These are phyloP conservation scores for Hyaloraphidium curvatum DNA, from an alignment of 192 early-diverging fungal genomes.

Conservation along the genomic window DNA sequence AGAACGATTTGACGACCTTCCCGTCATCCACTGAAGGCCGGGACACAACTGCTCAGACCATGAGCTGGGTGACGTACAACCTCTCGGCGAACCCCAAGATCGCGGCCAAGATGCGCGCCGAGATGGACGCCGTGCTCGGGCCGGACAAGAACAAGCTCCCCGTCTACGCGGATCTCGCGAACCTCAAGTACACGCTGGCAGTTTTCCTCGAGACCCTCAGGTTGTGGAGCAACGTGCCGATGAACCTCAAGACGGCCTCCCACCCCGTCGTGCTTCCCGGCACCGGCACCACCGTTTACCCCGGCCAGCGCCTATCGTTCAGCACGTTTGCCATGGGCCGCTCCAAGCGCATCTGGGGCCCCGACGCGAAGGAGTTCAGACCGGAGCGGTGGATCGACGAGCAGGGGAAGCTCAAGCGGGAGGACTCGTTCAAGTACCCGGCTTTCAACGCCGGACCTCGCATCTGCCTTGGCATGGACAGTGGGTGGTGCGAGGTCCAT, in stretches of 20 bases:
- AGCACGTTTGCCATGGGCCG: background rate
- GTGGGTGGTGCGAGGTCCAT: too few relatives aligned
- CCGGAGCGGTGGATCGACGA: background rate
- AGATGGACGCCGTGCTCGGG: slow-evolving; percentile 4
- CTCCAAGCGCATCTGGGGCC: background rate
- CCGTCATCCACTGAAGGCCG: too few relatives aligned
- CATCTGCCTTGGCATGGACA: background rate
- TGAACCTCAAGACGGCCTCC: too few relatives aligned
- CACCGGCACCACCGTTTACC: background rate
- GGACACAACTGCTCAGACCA: slow-evolving; percentile 40
- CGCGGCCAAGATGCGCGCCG: slow-evolving; percentile 17
- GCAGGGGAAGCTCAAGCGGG: background rate
- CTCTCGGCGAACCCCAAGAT: slow-evolving; percentile 17
- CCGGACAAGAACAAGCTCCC: too few relatives aligned
- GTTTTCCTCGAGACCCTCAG: background rate
- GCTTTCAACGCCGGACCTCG: background rate
- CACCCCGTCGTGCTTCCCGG: background rate
- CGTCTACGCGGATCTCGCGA: background rate
- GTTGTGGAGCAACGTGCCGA: too few relatives aligned
- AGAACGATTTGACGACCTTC: too few relatives aligned
- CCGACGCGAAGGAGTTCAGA: background rate
- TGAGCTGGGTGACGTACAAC: too few relatives aligned
- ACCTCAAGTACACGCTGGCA: background rate
- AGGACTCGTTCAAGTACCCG: background rate
- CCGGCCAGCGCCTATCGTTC: background rate